Evolutionary conservation across 2,329 filamentous ascomycete species (phyloP).

Genomic region (Penicillium sp.): DNA sequence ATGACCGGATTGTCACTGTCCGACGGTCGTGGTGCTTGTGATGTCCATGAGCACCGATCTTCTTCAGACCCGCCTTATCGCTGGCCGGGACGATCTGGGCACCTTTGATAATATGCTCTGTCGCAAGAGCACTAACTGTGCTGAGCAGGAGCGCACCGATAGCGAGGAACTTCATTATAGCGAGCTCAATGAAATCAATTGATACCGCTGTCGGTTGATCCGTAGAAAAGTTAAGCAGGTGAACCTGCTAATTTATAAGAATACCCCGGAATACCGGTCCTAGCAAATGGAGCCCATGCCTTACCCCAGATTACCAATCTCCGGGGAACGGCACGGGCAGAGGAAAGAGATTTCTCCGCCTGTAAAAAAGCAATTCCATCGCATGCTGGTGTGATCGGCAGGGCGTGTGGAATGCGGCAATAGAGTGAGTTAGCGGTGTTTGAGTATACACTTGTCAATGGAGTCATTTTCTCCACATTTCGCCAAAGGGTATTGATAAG

Average conservation of each 20-base stretch:
- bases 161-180: constrained; percentile 26
- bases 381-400: constrained; percentile 6
- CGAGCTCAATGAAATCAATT: neutral
- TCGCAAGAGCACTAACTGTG: constrained; percentile 18
- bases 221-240: neutral
- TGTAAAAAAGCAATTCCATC: constrained; percentile 17
- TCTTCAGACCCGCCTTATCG: constrained; percentile 18
- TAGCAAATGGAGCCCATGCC: neutral
- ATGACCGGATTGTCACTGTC: constrained; percentile 53
- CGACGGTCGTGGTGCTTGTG: constrained; percentile 36
- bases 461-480: constrained; percentile 19
- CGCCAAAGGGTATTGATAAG: constrained; percentile 10
- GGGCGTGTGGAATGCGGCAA: neutral
- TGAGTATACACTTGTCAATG: neutral
- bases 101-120: constrained; percentile 22
- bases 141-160: constrained; percentile 21
- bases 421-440: neutral
- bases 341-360: constrained; percentile 23
- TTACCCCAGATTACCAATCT: neutral
- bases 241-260: neutral
- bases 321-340: constrained; percentile 4
- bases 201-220: neutral
- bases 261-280: neutral
- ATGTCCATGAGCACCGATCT: constrained; percentile 23
- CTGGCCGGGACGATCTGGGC: constrained; percentile 25